A percentile compares a stretch with the other conserved stretches of the same genome.
phyloP scores from a whole-genome alignment of 805 yeast genomes.

The Kazachstania bromeliacearum region DNA sequence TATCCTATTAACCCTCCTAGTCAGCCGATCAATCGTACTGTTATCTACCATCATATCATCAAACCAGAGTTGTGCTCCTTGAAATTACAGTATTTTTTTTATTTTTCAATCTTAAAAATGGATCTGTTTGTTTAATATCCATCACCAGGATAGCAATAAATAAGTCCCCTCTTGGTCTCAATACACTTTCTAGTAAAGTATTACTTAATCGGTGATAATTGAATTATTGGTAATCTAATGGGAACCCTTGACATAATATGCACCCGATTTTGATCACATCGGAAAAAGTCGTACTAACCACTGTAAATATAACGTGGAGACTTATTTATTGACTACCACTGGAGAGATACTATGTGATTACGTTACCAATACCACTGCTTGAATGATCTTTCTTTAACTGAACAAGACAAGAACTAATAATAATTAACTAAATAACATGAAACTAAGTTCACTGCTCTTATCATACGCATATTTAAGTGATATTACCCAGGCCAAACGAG shows the following conservation, averaged over 20 bases:
- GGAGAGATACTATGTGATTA: neutral
- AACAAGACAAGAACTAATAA: neutral
- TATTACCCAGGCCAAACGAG: slow-evolving; percentile 5
- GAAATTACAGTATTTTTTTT: neutral
- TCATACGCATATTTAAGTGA: neutral
- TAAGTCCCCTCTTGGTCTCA: neutral
- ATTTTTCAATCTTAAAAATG: neutral
- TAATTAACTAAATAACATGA: neutral
- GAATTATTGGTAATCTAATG: neutral
- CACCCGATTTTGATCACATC: too few species aligned
- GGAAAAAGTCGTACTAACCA: too few species aligned
- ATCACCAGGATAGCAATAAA: neutral
- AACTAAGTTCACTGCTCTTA: neutral
- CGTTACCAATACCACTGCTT: neutral
- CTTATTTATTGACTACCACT: neutral
- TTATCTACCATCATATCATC: neutral
- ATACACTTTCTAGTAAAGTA: neutral
- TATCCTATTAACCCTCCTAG: too few species aligned
- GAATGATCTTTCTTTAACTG: neutral
- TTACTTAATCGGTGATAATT: neutral
- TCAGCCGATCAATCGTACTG: too few species aligned
- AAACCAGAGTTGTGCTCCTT: too few species aligned
- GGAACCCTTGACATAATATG: too few species aligned
- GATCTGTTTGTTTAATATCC: too few species aligned
- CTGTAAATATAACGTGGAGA: neutral